phyloP scores from a whole-genome alignment of 495 filamentous ascomycete species.

The Penicillium steckii region DNA sequence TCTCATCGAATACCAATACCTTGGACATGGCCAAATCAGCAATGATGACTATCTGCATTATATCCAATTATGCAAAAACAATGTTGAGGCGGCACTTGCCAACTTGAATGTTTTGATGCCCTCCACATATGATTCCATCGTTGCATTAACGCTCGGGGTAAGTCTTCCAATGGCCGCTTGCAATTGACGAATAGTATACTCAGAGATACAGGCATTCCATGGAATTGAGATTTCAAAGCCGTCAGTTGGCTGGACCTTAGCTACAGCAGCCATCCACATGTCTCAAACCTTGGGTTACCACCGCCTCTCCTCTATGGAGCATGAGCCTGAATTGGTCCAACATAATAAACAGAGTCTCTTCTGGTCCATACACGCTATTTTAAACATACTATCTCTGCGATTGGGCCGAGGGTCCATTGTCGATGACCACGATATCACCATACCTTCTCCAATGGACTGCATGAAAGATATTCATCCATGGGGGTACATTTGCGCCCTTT shows the following conservation, averaged over 20 bases:
- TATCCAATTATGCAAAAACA: constrained; percentile 48
- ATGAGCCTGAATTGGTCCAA: constrained; percentile 36
- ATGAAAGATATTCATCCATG: constrained; percentile 25
- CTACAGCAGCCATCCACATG: constrained; percentile 54
- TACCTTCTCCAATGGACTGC: constrained; percentile 36
- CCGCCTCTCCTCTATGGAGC: constrained; percentile 50
- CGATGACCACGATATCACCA: constrained; percentile 64
- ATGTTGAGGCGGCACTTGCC: constrained; percentile 57
- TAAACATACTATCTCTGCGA: constrained; percentile 62
- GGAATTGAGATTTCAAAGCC: constrained; percentile 63
- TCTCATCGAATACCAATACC: constrained; percentile 49
- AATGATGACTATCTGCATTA: constrained; percentile 40
- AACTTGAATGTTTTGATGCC: constrained; percentile 59
- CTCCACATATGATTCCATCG: constrained; percentile 55
- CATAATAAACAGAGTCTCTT: constrained; percentile 48
- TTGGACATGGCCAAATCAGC: constrained; percentile 23
- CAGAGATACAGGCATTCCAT: constrained; percentile 41
- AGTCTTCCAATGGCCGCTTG: constrained; percentile 10
- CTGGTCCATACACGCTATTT: constrained; percentile 62
- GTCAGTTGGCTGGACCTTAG: constrained; percentile 61
- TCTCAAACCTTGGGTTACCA: constrained; percentile 67
- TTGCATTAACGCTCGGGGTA: constrained; percentile 59
- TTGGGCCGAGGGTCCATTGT: constrained; percentile 60
- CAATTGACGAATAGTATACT: not conserved
- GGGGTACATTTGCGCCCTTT: constrained; percentile 32